Percentiles rank a stretch among this genome's conserved stretches.
Conservation (phyloP, 2,329 filamentous ascomycete genomes). For the Fonsecaea monophora region DNA sequence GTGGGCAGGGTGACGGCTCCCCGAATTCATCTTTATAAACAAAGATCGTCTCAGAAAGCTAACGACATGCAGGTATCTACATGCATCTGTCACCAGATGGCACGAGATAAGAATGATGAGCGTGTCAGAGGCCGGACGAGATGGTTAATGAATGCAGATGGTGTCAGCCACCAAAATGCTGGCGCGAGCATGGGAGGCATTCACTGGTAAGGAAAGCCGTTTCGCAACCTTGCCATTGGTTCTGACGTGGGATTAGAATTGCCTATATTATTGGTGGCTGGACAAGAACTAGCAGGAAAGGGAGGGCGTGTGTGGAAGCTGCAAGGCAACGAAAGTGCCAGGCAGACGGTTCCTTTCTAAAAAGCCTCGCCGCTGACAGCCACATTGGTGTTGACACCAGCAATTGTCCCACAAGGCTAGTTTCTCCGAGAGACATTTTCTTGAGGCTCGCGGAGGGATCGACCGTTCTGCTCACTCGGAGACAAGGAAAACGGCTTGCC, state of each 20-base stretch:
- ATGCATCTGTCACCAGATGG: neutral
- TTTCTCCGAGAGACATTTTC: neutral
- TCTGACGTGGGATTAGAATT: neutral
- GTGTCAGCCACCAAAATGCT: neutral
- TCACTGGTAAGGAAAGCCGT: neutral
- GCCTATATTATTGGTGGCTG: slow-evolving; percentile 4
- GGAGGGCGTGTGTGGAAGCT: neutral
- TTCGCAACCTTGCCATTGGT: neutral
- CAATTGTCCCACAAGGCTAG: neutral
- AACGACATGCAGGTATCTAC: neutral
- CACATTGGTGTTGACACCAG: neutral
- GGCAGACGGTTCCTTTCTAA: neutral
- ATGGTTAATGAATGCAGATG: neutral
- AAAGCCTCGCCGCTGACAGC: neutral
- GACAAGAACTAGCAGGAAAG: neutral
- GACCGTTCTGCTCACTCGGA: neutral
- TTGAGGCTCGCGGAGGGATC: slow-evolving; percentile 3
- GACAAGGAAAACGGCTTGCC: neutral
- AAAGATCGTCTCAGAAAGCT: neutral
- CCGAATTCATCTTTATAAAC: slow-evolving; percentile 9
- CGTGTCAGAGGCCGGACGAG: neutral
- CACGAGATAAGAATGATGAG: neutral
- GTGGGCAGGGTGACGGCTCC: neutral
- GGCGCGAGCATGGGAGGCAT: neutral
- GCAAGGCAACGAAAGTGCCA: slow-evolving; percentile 9